Base-by-base conservation (phyloP, 768 basidiomycete genomes). In the Tulasnella calospora region DNA sequence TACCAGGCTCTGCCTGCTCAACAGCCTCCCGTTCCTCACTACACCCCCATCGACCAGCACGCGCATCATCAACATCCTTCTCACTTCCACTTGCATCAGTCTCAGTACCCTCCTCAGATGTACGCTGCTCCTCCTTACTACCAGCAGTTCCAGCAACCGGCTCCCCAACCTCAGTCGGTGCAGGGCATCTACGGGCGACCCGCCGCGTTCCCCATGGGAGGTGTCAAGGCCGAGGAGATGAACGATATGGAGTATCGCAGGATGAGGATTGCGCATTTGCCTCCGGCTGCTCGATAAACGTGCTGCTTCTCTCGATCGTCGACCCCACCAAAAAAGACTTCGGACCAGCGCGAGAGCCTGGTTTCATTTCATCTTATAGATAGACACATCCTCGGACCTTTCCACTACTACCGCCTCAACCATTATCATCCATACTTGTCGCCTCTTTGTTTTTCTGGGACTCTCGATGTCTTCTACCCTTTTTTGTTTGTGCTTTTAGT, bases 141-240 rank as follows among this genome's bases (percentile, higher is more conserved):
- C 61, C 44, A 74, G 33, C 73, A 74, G 44, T 51, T 51, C 40
- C 73, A 74, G 44, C 73, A 74, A 30, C 73, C 73, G n/a, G 30
- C 73, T 41, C 73, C 51, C 51, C 51, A 41, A n/a, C 73, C 51
- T 51, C 47, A 40, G 40, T 40, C 41, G 47, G 44, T 40, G 44
- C 44, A 40, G 38, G 38, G 44, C 71, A 72, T 72, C 71, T 46
- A 74, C 27, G 40, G 51, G 1, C 73, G 44, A 23, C 73, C 33
- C 13, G 30, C 73, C 15, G 73, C 41, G 5, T 67, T 30, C 33
- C 61, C 61, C 8, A 67, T 67, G 73, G 44, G 51, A n/a, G 44
- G n/a, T 47, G 44, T 74, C 27, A 74, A 74, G 21, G 73, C 73
- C 44, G 73, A 74, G 73, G 73, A 74, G 73, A 74, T 74, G 73